Conservation (phyloP, 768 basidiomycete species). For the Brasilioporus rufonigricans region DNA sequence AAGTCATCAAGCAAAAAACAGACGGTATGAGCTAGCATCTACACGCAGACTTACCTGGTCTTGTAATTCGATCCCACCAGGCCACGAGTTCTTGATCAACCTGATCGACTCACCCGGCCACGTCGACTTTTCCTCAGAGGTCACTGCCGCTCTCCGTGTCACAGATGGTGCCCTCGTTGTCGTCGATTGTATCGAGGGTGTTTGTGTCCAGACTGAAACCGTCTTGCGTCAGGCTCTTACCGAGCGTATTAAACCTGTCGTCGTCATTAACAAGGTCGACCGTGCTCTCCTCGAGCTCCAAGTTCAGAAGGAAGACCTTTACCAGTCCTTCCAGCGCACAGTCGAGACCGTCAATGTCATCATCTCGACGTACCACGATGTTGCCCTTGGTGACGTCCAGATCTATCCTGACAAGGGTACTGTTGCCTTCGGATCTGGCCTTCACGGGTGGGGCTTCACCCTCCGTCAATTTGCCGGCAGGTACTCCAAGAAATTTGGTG, state of each 20-base stretch:
- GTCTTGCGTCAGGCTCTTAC: conserved; percentile 95
- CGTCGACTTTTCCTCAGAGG: conserved; percentile 99
- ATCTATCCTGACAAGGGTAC: conserved; percentile 99
- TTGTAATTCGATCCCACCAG: conserved; percentile 35
- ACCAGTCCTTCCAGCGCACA: conserved; percentile 96
- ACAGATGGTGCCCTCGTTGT: conserved; percentile 99
- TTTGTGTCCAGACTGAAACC: conserved; percentile 99
- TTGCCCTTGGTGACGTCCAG: conserved; percentile 94
- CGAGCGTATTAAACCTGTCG: conserved; percentile 99
- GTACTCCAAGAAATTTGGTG: conserved; percentile 98
- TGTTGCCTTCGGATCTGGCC: conserved; percentile 98
- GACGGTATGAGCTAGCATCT: conserved; percentile 51
- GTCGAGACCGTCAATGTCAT: conserved; percentile 98
- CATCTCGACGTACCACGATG: conserved; percentile 95
- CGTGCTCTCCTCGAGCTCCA: conserved; percentile 98
- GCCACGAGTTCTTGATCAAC: conserved; percentile 98
- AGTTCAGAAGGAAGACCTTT: conserved; percentile 94
- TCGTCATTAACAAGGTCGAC: conserved; percentile 99
- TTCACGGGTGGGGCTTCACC: conserved; percentile 99
- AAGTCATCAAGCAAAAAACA: conserved; percentile 91
- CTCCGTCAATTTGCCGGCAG: conserved; percentile 94
- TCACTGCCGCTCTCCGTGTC: conserved; percentile 98
- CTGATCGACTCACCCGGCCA: conserved; percentile 99
- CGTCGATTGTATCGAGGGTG: conserved; percentile 99
- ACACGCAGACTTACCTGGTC: neutral